Evolutionary conservation across 2,329 filamentous ascomycete species (phyloP), one percentile per base, ranked within the genome.

Genomic region (Trichoderma endophyticum): DNA sequence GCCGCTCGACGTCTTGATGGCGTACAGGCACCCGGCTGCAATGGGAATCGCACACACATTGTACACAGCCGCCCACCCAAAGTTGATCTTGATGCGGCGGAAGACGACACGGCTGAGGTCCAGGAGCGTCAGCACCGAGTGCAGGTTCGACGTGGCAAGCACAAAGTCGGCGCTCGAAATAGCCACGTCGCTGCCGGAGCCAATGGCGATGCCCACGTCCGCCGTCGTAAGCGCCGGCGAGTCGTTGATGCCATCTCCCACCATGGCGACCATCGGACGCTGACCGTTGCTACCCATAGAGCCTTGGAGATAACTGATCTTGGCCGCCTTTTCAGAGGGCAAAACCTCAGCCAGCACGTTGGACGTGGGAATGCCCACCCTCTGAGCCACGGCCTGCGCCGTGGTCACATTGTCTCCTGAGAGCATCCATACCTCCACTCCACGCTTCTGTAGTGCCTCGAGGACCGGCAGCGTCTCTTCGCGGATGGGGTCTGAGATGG

Each of bases 351-450:
- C 94, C 74, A 97, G 92, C 75, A 98, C 91, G 78, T 97, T 93
- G 70, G 85, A 83, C 0, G 85, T 77, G 0, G 89, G 87, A 74
- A 98, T 97, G 26, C 93, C 93, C 21, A 97, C 86, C 77, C 89
- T 89, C 2, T 86, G 83, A 1, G 92, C 95, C 3, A 98, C 93
- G 0, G 94, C 93, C 24, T 87, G 85, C 2, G 95, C 95, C 0
- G 95, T 98, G n/a, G 85, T 90, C n/a, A 85, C 83, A 78, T 97
- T 97, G 83, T 98, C 95, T 34, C 95, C 95, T 0, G 94, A 97
- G 48, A 97, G 90, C 93, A 98, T 97, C 90, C 92, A 97, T 4
- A 97, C 92, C 36, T 90, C 88, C 61, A 92, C 90, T 24, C 91
- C 90, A 18, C 88, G 87, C 5, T 86, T 81, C 57, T 88, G 87